Evolutionary conservation across 1,139 yeast species (phyloP).

Genomic region (Pichia terricola): DNA sequence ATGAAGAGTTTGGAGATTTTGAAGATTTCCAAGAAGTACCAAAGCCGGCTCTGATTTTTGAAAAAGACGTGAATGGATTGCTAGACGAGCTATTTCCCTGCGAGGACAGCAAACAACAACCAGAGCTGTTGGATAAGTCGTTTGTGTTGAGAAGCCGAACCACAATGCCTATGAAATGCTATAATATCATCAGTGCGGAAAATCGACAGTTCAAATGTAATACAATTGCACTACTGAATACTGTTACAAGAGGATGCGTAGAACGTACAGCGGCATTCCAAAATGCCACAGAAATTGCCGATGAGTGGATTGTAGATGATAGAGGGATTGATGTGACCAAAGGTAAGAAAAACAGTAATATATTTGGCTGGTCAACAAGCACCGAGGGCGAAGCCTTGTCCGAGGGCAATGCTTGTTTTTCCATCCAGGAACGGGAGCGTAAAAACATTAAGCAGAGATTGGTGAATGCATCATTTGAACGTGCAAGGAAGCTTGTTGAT

Average conservation of each 20-base stretch:
- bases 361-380: neutral
- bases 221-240: slow-evolving; percentile 6
- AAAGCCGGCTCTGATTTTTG: slow-evolving; percentile 1
- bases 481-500: slow-evolving; percentile 10
- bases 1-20: slow-evolving; percentile 17
- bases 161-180: slow-evolving; percentile 9
- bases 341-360: neutral
- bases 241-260: slow-evolving; percentile 14
- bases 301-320: slow-evolving; percentile 19
- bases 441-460: slow-evolving; percentile 6
- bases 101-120: neutral
- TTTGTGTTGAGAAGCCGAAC: slow-evolving; percentile 3
- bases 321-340: slow-evolving; percentile 8
- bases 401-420: neutral
- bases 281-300: slow-evolving; percentile 10
- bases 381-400: neutral
- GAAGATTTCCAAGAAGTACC: slow-evolving; percentile 17
- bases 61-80: slow-evolving; percentile 1
- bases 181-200: slow-evolving; percentile 10
- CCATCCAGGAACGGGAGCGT: neutral
- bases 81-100: neutral
- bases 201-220: slow-evolving; percentile 9
- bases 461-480: slow-evolving; percentile 6
- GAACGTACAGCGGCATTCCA: slow-evolving; percentile 8
- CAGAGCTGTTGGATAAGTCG: neutral